Evolutionary conservation across 2,329 filamentous ascomycete genomes (phyloP).

Genomic region (Chaetomiaceae sp.): DNA sequence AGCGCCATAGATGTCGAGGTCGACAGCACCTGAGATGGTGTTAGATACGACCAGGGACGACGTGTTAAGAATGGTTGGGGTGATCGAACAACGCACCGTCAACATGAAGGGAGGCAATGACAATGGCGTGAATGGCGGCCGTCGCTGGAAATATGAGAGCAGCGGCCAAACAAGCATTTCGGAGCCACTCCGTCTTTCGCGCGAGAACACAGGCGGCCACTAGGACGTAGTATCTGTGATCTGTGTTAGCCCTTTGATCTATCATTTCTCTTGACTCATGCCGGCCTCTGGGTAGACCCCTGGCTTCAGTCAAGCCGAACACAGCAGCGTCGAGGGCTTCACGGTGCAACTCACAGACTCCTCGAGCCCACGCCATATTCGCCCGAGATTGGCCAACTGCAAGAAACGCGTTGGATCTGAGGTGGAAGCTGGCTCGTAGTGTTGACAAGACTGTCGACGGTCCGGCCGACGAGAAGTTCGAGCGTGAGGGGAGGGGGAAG

Average conservation of each 20-base stretch:
- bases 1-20: conserved; percentile 64
- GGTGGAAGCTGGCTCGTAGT: background rate
- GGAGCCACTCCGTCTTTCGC: conserved; percentile 57
- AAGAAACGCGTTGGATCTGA: conserved; percentile 41
- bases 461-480: conserved; percentile 4
- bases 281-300: too few relatives aligned
- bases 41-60: background rate
- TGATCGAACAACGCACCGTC: conserved; percentile 43
- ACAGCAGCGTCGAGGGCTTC: background rate
- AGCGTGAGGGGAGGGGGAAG: background rate
- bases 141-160: conserved; percentile 59
- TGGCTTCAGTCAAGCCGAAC: too few relatives aligned
- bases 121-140: conserved; percentile 59
- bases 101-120: conserved; percentile 55
- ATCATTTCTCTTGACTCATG: background rate
- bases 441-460: conserved; percentile 2
- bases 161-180: conserved; percentile 58
- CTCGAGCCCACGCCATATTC: conserved; percentile 54
- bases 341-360: conserved; percentile 39
- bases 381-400: conserved; percentile 52
- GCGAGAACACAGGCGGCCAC: conserved; percentile 59
- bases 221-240: conserved; percentile 55
- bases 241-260: background rate
- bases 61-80: background rate
- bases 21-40: conserved; percentile 35